Evolutionary conservation across 73 alveolate species (phyloP), one percentile per base, ranked within the genome.

Genomic region (Paramecium biaurelia): DNA sequence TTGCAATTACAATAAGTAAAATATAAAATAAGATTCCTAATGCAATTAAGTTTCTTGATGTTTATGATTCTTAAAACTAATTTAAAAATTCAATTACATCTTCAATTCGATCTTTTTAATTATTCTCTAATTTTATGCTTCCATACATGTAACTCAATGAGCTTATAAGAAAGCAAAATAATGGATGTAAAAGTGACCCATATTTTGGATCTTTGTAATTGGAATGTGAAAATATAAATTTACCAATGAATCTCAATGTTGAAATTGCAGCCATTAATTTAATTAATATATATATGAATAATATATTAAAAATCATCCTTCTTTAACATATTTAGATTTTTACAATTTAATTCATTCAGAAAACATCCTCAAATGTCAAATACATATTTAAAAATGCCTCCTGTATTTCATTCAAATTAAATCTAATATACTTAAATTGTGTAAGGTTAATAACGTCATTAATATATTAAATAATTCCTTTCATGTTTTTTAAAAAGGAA

Each of bases 21-120:
- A 89, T 24, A 70, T 89, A 89, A 47, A n/a, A 47, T 20, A 89
- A 10, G 20, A 89, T 23, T 12, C 67, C 63, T 42, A 79, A 18
- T 79, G 76, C 90, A 24, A 43, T 43, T 23, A 79, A 42, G 43
- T 41, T 41, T 47, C 90, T 79, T 26, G 76, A 8, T 20, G 21
- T 12, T 41, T 41, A 45, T 43, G 90, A 79, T 24, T 79, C 90
- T 79, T 79, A 11, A 79, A 79, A 79, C 90, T 79, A 41, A 28
- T 72, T 79, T 41, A n/a, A 79, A 74, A 28, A 4, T 35, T 74
- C 5, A 74, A 74, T 28, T 74, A 74, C 87, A 34, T 74, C 87
- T 34, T 41, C 45, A 12, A 74, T 74, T 34, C 12, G 9, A 0
- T 63, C 84, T 63, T 23, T 23, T 1, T 24, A 4, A 2, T 32